Base-by-base conservation (phyloP, 306 rosid genomes). In the Cyclanthera cordifolia region DNA sequence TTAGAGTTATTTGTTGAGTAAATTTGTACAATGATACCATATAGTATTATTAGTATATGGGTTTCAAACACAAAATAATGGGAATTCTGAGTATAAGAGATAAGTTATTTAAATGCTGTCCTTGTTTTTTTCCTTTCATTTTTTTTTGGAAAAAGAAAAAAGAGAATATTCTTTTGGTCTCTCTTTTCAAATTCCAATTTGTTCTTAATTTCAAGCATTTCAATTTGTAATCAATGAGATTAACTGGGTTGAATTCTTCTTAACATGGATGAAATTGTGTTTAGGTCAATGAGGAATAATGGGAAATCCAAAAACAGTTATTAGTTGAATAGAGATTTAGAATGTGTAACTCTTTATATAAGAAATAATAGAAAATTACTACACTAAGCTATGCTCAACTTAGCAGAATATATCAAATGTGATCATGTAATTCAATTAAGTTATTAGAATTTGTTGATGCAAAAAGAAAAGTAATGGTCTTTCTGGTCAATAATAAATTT, bases 11-110 rank as follows among this genome's bases (percentile, higher is more conserved):
- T 23, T 21, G 2, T 64, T 47, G 8, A 25, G 41, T 66, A 66
- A 66, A 66, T 41, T 66, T 66, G 71, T 66, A 66, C 71, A 66
- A 66, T 66, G 71, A 66, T 46, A 66, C 43, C 24, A 46, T 66
- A 66, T 66, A 46, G 71, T 66, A 46, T 66, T 66, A 41, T 66
- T 66, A 45, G 70, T 65, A 0, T 65, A 65, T 66, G 71, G 37
- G 53, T 47, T 66, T 66, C 71, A 66, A 66, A 66, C 71, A 66
- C 54, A 16, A 47, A 66, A 66, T 66, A 46, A 66, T 66, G 53
- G 43, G 55, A 46, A 66, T 47, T 66, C 71, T 4, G 52, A 65
- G 70, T 65, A 43, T 43, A 43, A 64, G 70, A 43, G 70, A 64
- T 5, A 47, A 25, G 54, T 66, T 66, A 45, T 66, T 64, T 21